These are phyloP conservation scores for Candida corydali DNA, from an alignment of 805 yeast genomes.

Conservation along the genomic window DNA sequence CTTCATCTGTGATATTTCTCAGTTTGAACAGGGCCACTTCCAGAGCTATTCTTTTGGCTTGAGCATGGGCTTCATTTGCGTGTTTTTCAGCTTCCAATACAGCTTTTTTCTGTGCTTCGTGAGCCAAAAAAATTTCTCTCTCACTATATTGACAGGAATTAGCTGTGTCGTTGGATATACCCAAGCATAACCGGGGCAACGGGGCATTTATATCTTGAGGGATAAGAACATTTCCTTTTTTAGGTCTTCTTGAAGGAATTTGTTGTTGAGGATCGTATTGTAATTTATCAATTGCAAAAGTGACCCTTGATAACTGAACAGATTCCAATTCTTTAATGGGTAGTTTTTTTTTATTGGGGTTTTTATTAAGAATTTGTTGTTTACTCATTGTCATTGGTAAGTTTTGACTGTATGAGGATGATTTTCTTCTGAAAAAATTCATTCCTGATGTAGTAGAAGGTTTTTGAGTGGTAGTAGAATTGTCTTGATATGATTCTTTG, in stretches of 20 bases:
- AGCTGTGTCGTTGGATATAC: constrained; percentile 49
- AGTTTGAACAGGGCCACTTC: constrained; percentile 52
- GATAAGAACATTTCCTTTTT: constrained; percentile 46
- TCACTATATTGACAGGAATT: constrained; percentile 31
- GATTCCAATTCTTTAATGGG: constrained; percentile 30
- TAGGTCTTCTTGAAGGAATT: constrained; percentile 54
- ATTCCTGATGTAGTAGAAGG: background rate
- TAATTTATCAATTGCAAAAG: constrained; percentile 73
- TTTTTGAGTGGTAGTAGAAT: background rate
- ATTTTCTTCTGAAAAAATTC: constrained; percentile 13
- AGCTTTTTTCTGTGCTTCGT: constrained; percentile 54
- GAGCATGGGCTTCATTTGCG: constrained; percentile 70
- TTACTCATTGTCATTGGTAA: background rate
- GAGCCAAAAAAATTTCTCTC: constrained; percentile 50
- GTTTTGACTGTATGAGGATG: constrained; percentile 7
- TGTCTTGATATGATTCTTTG: constrained; percentile 10
- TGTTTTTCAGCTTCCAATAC: constrained; percentile 62
- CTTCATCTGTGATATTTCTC: constrained; percentile 10
- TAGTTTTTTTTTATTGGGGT: constrained; percentile 29
- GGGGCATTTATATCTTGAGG: constrained; percentile 67
- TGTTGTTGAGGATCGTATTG: constrained; percentile 73
- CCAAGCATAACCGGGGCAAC: constrained; percentile 62
- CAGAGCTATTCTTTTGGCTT: constrained; percentile 65
- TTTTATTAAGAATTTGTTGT: constrained; percentile 35
- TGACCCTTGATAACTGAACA: constrained; percentile 55